Base-by-base conservation (phyloP, 768 basidiomycete species). In the Mycena latifolia region DNA sequence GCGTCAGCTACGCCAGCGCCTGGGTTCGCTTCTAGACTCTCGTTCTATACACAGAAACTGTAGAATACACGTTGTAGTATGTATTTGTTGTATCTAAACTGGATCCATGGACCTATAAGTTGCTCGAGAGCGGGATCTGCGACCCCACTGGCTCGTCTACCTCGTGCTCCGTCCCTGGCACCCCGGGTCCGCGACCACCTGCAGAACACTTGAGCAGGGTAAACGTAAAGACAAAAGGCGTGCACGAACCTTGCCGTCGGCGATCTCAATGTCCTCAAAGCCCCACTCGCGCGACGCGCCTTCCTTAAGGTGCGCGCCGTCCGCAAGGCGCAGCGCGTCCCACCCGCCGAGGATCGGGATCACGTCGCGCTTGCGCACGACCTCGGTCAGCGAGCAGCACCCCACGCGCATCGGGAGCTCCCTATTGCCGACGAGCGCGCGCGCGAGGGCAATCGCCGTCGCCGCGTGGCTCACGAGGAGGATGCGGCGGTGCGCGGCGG, bases 1-100 rank as follows among this genome's bases (percentile, higher is more conserved):
- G 97, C 74, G 98, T 99, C 24, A 97, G 95, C 77, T 99, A 99
- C 75, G 96, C 96, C 10, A 97, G 96, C 75, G 98, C 91, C 31
- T 95, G 89, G 79, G 79, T 94, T 47, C 84, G 81, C 37, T 86
- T 94, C 76, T 92, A 82, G 61, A 55, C 27, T 45, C 9, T 41
- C 7, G n/a, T n/a, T 59, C 22, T 51, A 61, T 20, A 33, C 41
- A 52, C 47, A 27, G 55, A 54, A 58, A 57, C 52, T 61, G 35
- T 52, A 54, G 12, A 46, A 22, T 55, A 41, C 33, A 35, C 14
- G 33, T 35, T 7, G 14, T 35, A 35, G n/a, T 35, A 35, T 35
- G 8, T 35, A 35, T 14, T 14, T 35, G 33, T n/a, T 39, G 29
- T 27, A 54, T 43, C 17, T 47, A 47, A 5, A 47, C 48, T 50